Conservation (phyloP, 2,329 filamentous ascomycete genomes). For the Apiospora hydei region DNA sequence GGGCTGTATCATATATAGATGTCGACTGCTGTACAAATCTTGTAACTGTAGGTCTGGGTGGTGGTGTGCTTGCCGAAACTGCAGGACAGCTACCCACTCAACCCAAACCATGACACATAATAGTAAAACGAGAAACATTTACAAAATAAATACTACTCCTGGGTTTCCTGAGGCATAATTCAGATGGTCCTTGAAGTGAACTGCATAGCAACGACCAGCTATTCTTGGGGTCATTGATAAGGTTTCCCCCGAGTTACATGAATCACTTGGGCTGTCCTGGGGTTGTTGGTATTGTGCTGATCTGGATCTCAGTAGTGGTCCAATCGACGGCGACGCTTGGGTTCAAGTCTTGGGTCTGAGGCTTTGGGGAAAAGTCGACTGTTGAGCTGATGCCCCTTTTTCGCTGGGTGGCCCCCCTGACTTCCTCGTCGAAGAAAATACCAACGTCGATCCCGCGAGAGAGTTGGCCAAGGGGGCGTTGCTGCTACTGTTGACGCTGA, state of each 20-base stretch:
- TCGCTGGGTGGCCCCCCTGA: no score
- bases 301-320: no score
- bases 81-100: not conserved
- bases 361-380: no score
- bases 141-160: not conserved
- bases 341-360: no score
- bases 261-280: not conserved
- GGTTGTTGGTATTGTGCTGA: no score
- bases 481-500: no score
- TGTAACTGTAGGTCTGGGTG: slow-evolving; percentile 5
- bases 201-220: not conserved
- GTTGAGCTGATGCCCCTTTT: no score
- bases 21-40: slow-evolving; percentile 22
- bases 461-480: no score
- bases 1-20: slow-evolving; percentile 26
- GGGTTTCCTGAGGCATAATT: not conserved
- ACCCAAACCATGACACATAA: slow-evolving; percentile 1
- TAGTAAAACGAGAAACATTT: slow-evolving; percentile 10
- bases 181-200: not conserved
- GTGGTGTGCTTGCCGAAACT: not conserved
- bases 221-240: not conserved
- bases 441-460: no score
- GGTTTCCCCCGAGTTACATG: not conserved
- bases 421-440: no score
- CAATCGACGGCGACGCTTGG: no score